These are phyloP conservation scores for Suhomyces faveliae DNA, from an alignment of 805 yeast species.

Conservation along the genomic window DNA sequence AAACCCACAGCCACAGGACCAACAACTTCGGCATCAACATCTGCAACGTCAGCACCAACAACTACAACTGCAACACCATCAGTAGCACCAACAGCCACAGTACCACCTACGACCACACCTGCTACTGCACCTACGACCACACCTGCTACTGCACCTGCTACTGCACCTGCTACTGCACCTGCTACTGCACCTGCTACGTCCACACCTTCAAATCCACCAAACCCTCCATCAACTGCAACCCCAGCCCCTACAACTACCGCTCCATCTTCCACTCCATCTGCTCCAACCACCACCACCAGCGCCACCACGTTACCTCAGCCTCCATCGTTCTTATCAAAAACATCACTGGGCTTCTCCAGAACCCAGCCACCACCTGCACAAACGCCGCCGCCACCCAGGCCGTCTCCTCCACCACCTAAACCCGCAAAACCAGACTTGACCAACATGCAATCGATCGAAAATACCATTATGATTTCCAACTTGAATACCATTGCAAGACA, in stretches of 20 bases:
- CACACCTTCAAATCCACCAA: too few species aligned
- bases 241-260: not conserved
- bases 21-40: not conserved
- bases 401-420: not conserved
- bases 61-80: not conserved
- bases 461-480: slow-evolving; percentile 80
- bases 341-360: slow-evolving; percentile 2
- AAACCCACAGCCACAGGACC: not conserved
- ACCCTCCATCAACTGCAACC: not conserved
- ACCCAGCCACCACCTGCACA: not conserved
- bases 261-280: not conserved
- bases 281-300: not conserved
- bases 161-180: not conserved
- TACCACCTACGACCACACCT: not conserved
- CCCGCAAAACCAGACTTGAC: slow-evolving; percentile 17
- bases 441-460: slow-evolving; percentile 56
- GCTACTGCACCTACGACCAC: not conserved
- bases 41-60: slow-evolving; percentile 2
- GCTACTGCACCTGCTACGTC: not conserved
- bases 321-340: not conserved
- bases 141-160: not conserved
- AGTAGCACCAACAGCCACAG: not conserved
- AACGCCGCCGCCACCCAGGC: not conserved
- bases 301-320: not conserved
- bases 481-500: slow-evolving; percentile 77